Evolutionary conservation across 192 early-diverging fungal genomes (phyloP).

Genomic region (Coemansia sp.): DNA sequence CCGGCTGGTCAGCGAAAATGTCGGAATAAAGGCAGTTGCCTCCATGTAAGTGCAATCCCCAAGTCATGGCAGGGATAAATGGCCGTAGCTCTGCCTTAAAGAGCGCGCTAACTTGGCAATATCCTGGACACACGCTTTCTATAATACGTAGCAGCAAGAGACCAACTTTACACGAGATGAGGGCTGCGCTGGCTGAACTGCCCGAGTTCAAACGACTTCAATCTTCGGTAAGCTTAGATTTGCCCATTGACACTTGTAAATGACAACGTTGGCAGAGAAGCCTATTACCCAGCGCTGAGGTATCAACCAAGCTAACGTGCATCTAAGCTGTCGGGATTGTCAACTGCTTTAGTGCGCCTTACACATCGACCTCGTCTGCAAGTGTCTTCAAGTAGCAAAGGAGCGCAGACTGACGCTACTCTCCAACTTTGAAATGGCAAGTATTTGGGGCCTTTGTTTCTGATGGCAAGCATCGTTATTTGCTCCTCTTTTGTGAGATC

Average conservation of each 20-base stretch:
- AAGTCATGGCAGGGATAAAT: background rate
- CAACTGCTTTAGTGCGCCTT: constrained; percentile 40
- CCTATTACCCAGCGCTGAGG: background rate
- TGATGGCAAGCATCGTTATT: no score
- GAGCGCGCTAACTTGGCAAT: background rate
- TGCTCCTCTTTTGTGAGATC: no score
- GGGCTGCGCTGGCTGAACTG: constrained; percentile 40
- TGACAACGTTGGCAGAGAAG: no score
- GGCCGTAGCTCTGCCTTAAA: background rate
- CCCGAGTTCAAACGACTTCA: constrained; percentile 56
- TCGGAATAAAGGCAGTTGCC: constrained; percentile 23
- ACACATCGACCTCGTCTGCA: constrained; percentile 55
- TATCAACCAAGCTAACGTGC: background rate
- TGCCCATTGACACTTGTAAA: no score
- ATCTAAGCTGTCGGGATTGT: background rate
- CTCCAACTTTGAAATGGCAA: constrained; percentile 56
- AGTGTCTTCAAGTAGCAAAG: constrained; percentile 46
- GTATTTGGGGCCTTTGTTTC: no score
- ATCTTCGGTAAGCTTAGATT: constrained; percentile 32
- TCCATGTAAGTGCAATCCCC: constrained; percentile 21
- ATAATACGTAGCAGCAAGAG: constrained; percentile 25
- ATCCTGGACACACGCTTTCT: background rate
- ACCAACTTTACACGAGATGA: constrained; percentile 41
- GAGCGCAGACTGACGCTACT: constrained; percentile 28
- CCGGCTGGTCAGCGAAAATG: constrained; percentile 29